Evolutionary conservation across 345 rosid species (phyloP).

Genomic region (Citrus unshiu): DNA sequence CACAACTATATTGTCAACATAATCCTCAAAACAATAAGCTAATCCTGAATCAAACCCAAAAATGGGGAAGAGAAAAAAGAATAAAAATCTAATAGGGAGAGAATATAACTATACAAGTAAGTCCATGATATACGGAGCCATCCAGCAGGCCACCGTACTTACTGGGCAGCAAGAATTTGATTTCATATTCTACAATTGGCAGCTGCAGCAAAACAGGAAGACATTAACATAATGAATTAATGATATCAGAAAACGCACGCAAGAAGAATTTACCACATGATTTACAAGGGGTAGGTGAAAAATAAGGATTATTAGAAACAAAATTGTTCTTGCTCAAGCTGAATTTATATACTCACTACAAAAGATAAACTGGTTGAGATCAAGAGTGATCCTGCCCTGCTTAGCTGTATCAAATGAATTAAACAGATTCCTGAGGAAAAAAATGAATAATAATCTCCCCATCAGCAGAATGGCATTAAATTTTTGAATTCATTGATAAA

Average conservation of each 20-base stretch:
- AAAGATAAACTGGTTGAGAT: conserved; percentile 63
- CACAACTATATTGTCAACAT: too few relatives aligned
- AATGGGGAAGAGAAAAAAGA: too few relatives aligned
- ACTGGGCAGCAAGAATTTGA: background rate
- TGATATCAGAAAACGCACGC: background rate
- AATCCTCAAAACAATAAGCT: too few relatives aligned
- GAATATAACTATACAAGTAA: background rate
- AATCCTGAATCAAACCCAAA: too few relatives aligned
- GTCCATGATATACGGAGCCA: background rate
- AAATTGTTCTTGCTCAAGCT: background rate
- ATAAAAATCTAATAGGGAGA: too few relatives aligned
- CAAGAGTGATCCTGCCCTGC: conserved; percentile 67
- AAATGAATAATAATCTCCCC: background rate
- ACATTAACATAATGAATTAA: background rate
- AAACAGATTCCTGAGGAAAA: conserved; percentile 50
- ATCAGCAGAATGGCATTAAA: background rate
- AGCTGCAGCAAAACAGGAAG: conserved; percentile 32
- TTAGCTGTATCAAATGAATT: conserved; percentile 66
- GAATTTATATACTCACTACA: conserved; percentile 46
- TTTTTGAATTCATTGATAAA: background rate
- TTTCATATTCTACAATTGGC: conserved; percentile 64
- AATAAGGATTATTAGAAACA: background rate
- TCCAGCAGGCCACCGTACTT: too few relatives aligned
- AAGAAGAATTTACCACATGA: background rate
- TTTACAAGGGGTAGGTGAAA: background rate